Evolutionary conservation across 129 eudicot species (phyloP).

Genomic region (Artemisia annua): DNA sequence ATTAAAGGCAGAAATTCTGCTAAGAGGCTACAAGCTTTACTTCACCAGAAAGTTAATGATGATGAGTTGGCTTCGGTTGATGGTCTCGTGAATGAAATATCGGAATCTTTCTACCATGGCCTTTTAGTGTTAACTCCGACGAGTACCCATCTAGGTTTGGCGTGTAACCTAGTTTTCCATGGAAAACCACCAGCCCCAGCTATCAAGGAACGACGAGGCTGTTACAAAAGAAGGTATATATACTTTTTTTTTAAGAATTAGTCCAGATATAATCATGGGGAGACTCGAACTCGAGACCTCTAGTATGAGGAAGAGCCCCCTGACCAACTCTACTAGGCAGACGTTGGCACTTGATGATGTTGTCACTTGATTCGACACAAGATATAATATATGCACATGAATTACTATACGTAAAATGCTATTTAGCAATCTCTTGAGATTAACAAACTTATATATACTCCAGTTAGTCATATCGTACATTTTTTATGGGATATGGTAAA

Average conservation of each 20-base stretch:
- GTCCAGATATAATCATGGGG: too few species aligned
- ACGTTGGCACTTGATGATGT: neutral
- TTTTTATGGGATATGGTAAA: neutral
- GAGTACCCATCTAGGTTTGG: conserved; percentile 18
- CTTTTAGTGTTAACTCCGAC: conserved; percentile 32
- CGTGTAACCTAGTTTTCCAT: neutral
- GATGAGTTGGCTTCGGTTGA: conserved; percentile 27
- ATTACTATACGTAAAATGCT: neutral
- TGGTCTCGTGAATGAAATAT: conserved; percentile 32
- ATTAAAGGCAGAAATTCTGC: conserved; percentile 36
- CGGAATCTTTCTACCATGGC: conserved; percentile 35
- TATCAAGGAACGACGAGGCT: conserved; percentile 43
- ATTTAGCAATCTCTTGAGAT: neutral
- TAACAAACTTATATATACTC: neutral
- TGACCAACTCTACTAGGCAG: too few species aligned
- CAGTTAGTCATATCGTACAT: too few species aligned
- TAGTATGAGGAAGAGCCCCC: too few species aligned
- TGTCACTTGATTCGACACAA: neutral
- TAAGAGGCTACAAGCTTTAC: conserved; percentile 29
- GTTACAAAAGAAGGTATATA: conserved; percentile 46
- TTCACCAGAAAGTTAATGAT: conserved; percentile 12
- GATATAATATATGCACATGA: neutral
- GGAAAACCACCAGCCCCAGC: neutral
- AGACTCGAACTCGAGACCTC: too few species aligned
- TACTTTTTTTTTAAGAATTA: too few species aligned